Conservation (phyloP, 352 stramenopile species). For the Globisporangium acanthophoron region DNA sequence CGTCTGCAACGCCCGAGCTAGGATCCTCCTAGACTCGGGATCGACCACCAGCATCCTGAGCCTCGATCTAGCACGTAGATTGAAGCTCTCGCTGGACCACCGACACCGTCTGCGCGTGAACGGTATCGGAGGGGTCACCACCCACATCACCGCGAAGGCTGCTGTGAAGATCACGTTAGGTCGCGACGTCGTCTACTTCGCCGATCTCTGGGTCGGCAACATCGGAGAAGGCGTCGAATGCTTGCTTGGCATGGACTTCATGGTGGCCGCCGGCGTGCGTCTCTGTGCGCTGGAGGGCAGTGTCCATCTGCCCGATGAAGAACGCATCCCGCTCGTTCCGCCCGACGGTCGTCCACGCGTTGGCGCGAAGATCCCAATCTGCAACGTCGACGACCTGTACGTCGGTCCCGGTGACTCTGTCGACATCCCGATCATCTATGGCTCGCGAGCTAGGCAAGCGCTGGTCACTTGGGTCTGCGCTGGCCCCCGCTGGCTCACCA, state of each 20-base stretch:
- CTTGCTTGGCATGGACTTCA: constrained; percentile 27
- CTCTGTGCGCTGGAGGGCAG: constrained; percentile 8
- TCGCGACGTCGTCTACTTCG: constrained; percentile 13
- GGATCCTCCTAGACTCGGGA: constrained; percentile 19
- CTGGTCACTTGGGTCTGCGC: neutral
- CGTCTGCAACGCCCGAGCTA: constrained; percentile 10
- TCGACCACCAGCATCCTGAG: constrained; percentile 22
- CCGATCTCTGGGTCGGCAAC: constrained; percentile 21
- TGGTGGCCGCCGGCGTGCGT: constrained; percentile 17
- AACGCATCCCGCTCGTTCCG: neutral
- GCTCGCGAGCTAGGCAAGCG: neutral
- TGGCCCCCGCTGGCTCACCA: neutral
- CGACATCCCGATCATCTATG: neutral
- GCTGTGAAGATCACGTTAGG: constrained; percentile 20
- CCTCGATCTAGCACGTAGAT: constrained; percentile 19
- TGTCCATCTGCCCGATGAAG: neutral
- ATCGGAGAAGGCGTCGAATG: constrained; percentile 21
- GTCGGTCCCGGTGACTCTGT: neutral
- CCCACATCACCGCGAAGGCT: constrained; percentile 12
- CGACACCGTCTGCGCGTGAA: constrained; percentile 3
- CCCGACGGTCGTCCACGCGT: neutral
- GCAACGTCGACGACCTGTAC: neutral
- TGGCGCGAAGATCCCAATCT: neutral
- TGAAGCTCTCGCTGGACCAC: constrained; percentile 13
- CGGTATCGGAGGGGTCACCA: constrained; percentile 9